Evolutionary conservation across 2,329 filamentous ascomycete genomes (phyloP), one percentile per base, ranked within the genome.

Genomic region (Calycina herbarum): DNA sequence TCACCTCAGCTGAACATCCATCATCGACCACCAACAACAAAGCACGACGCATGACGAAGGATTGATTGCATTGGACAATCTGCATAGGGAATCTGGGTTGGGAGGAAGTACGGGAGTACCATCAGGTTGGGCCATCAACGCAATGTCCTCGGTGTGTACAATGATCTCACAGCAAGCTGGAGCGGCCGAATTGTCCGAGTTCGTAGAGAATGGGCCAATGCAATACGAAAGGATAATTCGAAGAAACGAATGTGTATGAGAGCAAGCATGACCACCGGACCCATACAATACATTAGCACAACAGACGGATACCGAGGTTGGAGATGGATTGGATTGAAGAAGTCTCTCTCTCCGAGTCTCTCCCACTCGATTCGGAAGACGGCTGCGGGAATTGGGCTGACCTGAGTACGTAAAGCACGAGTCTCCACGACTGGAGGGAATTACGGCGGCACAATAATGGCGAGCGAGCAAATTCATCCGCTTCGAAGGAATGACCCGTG

Each of bases 1-100:
- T 61, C 59, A 61, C 59, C 57, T 59, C 59, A 61, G 59, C 59
- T 61, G 59, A 61, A 61, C 38, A 61, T 61, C 59, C 38, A 61
- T 51, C 27, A 61, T 45, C 38, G 10, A 45, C 31, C 24, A n/a
- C 20, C 31, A 40, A 48, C 38, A 31, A 45, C 27, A 29, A 57
- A 57, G 13, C 11, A 17, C 15, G 31, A 45, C 40, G 59, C 59
- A 61, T 40, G 33, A 40, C 35, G 35, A 59, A 59, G 57, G 57
- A 40, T 51, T 20, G 45, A 24, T 24, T 27, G n/a, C 27, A 10
- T 51, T 10, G 1, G 17, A 24, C 6, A 51, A n/a, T 8, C 45
- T 24, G 45, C 8, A n/a, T 45, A n/a, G 42, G 42, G 42, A 8
- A n/a, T 45, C 31, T 33, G 8, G 35, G 13, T 38, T 38, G 35